Conservation (phyloP, 176 grass and related monocot genomes). For the Secale cereale region DNA sequence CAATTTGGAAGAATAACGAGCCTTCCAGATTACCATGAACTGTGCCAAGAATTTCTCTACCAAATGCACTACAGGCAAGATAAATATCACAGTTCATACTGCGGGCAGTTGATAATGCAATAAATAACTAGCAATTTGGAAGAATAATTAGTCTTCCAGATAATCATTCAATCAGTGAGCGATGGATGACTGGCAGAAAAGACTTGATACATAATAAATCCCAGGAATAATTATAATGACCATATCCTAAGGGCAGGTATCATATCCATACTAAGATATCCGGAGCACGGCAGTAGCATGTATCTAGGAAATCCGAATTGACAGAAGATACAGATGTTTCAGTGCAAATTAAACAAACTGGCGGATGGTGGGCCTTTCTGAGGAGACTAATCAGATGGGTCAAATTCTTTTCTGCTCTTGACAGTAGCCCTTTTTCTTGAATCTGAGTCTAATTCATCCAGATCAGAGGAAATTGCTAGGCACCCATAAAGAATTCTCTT, state of each 20-base stretch:
- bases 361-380: slow-evolving; percentile 1
- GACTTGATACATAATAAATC: slow-evolving; percentile 16
- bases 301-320: background rate
- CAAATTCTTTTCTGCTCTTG: slow-evolving; percentile 87
- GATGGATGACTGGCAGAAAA: background rate
- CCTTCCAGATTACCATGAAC: slow-evolving; percentile 2
- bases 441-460: slow-evolving; percentile 81
- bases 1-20: background rate
- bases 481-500: slow-evolving; percentile 89
- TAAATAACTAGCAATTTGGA: background rate
- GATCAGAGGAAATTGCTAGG: slow-evolving; percentile 67
- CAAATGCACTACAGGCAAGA: background rate
- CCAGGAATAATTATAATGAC: background rate
- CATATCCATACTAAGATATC: slow-evolving; percentile 3
- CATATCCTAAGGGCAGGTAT: slow-evolving; percentile 22
- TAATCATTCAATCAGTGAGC: slow-evolving; percentile 11
- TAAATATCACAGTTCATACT: background rate
- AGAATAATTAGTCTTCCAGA: slow-evolving; percentile 10
- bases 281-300: background rate
- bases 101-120: background rate
- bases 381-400: slow-evolving; percentile 60
- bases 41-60: background rate
- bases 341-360: slow-evolving; percentile 26
- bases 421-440: slow-evolving; percentile 68
- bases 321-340: slow-evolving; percentile 1